These are phyloP conservation scores for Tetrapisispora pingtungensis DNA, from an alignment of 805 yeast genomes.

Conservation along the genomic window DNA sequence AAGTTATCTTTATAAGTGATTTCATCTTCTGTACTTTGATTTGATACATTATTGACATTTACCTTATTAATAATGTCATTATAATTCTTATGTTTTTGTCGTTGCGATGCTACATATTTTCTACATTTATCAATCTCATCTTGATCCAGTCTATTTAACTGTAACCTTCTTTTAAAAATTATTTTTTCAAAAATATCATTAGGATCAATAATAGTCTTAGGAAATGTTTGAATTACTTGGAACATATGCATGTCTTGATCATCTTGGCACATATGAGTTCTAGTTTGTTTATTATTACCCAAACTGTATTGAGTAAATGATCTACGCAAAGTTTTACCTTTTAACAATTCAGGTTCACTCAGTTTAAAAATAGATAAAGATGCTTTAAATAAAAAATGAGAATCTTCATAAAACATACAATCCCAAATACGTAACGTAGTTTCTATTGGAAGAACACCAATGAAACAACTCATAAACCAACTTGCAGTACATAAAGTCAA, in stretches of 20 bases:
- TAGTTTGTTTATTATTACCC: not conserved
- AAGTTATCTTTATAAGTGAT: not conserved
- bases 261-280: constrained; percentile 10
- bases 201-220: constrained; percentile 62
- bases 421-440: constrained; percentile 89
- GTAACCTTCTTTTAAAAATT: constrained; percentile 64
- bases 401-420: constrained; percentile 84
- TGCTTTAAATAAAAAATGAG: constrained; percentile 73
- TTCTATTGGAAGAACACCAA: constrained; percentile 83
- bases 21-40: not conserved
- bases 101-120: constrained; percentile 59
- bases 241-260: constrained; percentile 57
- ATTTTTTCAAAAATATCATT: constrained; percentile 51
- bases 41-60: not conserved
- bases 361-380: constrained; percentile 71
- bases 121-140: constrained; percentile 73
- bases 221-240: constrained; percentile 76
- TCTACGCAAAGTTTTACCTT: constrained; percentile 14
- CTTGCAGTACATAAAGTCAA: constrained; percentile 87
- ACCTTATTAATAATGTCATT: constrained; percentile 10
- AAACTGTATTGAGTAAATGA: constrained; percentile 7
- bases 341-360: constrained; percentile 53
- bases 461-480: constrained; percentile 97
- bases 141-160: constrained; percentile 68
- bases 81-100: constrained; percentile 32